These are phyloP conservation scores for Fraxinus sp. DNA, from an alignment of 305 asterid species.

Conservation along the genomic window DNA sequence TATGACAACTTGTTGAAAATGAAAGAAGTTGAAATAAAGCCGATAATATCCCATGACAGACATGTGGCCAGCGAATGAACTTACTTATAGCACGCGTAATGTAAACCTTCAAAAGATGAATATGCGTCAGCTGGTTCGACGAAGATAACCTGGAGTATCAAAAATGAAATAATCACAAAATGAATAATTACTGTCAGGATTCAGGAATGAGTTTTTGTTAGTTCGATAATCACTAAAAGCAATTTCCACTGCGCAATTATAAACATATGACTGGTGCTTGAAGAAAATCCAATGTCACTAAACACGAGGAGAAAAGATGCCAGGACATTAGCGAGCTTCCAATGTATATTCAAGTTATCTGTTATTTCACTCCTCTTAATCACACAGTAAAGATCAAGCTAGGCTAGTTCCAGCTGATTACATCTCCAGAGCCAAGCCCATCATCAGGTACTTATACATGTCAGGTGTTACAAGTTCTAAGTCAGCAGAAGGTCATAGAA, in stretches of 20 bases:
- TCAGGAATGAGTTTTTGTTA: background rate
- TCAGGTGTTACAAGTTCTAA: background rate
- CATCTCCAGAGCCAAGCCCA: background rate
- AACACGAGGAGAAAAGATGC: background rate
- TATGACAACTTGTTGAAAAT: background rate
- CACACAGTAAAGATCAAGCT: background rate
- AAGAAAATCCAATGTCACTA: background rate
- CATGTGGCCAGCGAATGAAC: conserved; percentile 13
- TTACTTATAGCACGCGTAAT: conserved; percentile 92
- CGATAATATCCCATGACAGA: background rate
- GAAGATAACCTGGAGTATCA: conserved; percentile 61
- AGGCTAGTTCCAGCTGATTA: background rate
- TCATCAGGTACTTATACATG: background rate
- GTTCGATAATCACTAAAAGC: background rate
- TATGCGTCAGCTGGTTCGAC: conserved; percentile 87
- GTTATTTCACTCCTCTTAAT: conserved; percentile 2
- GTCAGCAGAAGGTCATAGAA: background rate
- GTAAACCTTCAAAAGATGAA: conserved; percentile 70
- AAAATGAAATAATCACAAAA: background rate
- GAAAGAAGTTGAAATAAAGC: background rate
- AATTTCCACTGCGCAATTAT: background rate
- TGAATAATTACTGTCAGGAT: background rate
- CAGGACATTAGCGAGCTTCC: background rate
- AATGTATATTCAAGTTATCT: background rate
- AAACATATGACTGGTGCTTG: background rate